Conservation (phyloP, 2,329 filamentous ascomycete species). For the Calonectria pteridis region DNA sequence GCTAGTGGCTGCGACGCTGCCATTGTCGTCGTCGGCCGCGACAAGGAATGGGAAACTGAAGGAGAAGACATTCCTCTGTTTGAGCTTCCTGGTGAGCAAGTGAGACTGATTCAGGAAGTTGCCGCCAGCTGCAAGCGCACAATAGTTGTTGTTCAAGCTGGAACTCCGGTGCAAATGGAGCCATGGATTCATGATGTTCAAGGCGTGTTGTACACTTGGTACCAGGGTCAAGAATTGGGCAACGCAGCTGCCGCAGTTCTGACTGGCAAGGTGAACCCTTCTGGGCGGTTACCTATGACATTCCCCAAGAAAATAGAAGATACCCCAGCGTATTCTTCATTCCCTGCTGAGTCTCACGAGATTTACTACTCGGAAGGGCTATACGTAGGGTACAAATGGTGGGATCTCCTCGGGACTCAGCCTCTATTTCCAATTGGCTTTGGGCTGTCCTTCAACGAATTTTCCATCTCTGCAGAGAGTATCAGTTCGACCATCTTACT, state of each 20-base stretch:
- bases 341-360: not conserved
- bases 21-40: not conserved
- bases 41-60: slow-evolving; percentile 1
- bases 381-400: slow-evolving; percentile 19
- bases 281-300: not conserved
- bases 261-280: not conserved
- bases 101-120: not conserved
- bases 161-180: not conserved
- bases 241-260: slow-evolving; percentile 12
- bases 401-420: not conserved
- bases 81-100: not conserved
- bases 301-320: slow-evolving; percentile 3
- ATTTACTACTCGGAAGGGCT: slow-evolving; percentile 2
- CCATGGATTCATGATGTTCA: not conserved
- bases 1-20: not conserved
- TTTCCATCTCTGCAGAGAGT: not conserved
- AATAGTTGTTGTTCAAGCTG: not conserved
- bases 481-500: not conserved
- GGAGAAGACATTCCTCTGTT: not conserved
- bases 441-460: not conserved
- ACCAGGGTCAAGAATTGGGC: slow-evolving; percentile 7
- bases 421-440: slow-evolving; percentile 12
- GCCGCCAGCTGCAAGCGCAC: not conserved
- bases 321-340: slow-evolving; percentile 5
- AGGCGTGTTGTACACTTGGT: not conserved